Conservation (phyloP, 495 filamentous ascomycete genomes). For the Tuber indicum region DNA sequence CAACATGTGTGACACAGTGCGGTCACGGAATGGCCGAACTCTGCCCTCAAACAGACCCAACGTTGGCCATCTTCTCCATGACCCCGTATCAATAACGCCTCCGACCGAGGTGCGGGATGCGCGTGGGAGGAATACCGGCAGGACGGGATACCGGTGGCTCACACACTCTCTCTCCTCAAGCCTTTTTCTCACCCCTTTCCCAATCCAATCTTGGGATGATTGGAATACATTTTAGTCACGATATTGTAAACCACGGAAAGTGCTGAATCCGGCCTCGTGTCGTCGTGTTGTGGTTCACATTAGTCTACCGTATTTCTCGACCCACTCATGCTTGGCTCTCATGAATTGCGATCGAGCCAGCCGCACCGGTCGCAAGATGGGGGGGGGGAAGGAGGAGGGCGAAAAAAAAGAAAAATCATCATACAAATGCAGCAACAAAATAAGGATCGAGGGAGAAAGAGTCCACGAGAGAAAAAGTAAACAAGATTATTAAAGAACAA, state of each 20-base stretch:
- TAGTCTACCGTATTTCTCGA: not conserved
- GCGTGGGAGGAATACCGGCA: not conserved
- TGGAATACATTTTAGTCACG: constrained; percentile 2
- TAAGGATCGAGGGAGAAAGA: not conserved
- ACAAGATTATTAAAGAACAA: not conserved
- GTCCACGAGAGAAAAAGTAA: not conserved
- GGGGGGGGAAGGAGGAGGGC: not conserved
- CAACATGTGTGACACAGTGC: constrained; percentile 31
- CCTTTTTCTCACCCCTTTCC: not conserved
- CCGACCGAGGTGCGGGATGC: not conserved
- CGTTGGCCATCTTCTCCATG: not conserved
- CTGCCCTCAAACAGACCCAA: not conserved
- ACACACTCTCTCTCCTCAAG: not conserved
- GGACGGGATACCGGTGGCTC: not conserved
- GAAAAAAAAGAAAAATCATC: constrained; percentile 18
- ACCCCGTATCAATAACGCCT: not conserved
- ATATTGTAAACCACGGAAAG: not conserved
- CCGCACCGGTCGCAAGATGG: constrained; percentile 15
- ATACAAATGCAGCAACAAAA: not conserved
- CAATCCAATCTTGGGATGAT: not conserved
- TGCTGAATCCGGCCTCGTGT: not conserved
- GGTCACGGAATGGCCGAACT: constrained; percentile 11
- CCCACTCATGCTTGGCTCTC: not conserved
- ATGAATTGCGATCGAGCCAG: constrained; percentile 27
- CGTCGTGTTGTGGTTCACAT: not conserved